Conservation (phyloP, 768 basidiomycete genomes). For the Cyclocybe cylindracea region DNA sequence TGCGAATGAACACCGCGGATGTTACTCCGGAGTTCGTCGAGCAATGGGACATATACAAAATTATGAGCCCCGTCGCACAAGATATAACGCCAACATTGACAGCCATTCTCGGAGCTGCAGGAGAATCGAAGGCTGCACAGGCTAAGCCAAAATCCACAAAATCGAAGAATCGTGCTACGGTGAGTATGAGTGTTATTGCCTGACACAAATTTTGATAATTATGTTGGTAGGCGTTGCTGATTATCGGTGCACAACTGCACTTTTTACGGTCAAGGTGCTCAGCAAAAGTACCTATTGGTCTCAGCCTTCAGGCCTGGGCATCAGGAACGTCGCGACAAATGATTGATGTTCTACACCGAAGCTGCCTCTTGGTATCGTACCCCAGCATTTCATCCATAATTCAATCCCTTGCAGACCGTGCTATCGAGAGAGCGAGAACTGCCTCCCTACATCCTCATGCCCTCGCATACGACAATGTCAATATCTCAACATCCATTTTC, state of each 20-base stretch:
- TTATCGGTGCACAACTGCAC: constrained; percentile 11
- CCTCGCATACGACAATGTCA: constrained; percentile 25
- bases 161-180: constrained; percentile 3
- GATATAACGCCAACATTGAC: constrained; percentile 17
- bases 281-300: constrained; percentile 10
- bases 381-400: constrained; percentile 3
- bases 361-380: constrained; percentile 7
- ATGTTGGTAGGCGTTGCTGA: constrained; percentile 5
- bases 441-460: constrained; percentile 1
- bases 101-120: constrained; percentile 17
- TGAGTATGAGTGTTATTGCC: neutral
- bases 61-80: constrained; percentile 17
- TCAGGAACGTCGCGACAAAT: constrained; percentile 12
- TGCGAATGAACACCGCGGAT: constrained; percentile 16
- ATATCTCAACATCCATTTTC: constrained; percentile 28
- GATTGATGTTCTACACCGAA: constrained; percentile 14
- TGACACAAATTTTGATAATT: neutral
- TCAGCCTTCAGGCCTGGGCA: constrained; percentile 12
- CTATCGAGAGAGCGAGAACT: neutral
- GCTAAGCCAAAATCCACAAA: constrained; percentile 4
- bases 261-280: constrained; percentile 11
- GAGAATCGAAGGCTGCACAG: constrained; percentile 10
- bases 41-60: constrained; percentile 17
- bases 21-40: constrained; percentile 20
- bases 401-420: constrained; percentile 3